These are phyloP conservation scores for Thielaviopsis musarum DNA, from an alignment of 2,329 filamentous ascomycete species.

Conservation along the genomic window DNA sequence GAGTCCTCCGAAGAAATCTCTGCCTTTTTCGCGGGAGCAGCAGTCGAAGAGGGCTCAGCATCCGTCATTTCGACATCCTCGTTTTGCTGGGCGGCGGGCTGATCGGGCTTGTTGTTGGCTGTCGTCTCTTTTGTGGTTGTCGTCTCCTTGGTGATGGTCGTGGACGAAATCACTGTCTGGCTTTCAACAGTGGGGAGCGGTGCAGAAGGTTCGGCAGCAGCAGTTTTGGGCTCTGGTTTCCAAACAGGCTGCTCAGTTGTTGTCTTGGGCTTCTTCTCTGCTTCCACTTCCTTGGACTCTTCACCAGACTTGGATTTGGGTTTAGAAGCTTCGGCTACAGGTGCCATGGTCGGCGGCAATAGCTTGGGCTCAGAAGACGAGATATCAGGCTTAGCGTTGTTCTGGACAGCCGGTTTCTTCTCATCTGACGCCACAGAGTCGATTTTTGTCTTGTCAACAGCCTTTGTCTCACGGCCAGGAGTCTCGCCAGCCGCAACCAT, in stretches of 20 bases:
- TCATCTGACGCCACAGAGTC: background rate
- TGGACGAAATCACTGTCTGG: background rate
- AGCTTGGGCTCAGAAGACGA: background rate
- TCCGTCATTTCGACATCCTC: slow-evolving; percentile 4
- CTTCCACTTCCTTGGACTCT: background rate
- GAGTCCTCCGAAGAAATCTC: background rate
- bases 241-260: background rate
- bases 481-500: background rate
- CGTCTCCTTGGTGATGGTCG: background rate
- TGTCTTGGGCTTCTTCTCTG: background rate
- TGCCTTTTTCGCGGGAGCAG: background rate
- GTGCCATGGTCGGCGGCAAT: background rate
- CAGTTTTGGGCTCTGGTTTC: background rate
- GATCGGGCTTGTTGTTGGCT: background rate
- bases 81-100: background rate
- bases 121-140: background rate
- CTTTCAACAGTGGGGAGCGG: background rate
- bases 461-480: background rate
- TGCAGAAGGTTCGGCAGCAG: background rate
- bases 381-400: background rate
- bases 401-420: background rate
- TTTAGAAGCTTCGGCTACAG: background rate
- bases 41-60: background rate
- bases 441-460: background rate
- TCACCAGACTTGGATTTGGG: background rate